These are phyloP conservation scores for Acacia acuminata DNA, from an alignment of 306 rosid species.

Conservation along the genomic window DNA sequence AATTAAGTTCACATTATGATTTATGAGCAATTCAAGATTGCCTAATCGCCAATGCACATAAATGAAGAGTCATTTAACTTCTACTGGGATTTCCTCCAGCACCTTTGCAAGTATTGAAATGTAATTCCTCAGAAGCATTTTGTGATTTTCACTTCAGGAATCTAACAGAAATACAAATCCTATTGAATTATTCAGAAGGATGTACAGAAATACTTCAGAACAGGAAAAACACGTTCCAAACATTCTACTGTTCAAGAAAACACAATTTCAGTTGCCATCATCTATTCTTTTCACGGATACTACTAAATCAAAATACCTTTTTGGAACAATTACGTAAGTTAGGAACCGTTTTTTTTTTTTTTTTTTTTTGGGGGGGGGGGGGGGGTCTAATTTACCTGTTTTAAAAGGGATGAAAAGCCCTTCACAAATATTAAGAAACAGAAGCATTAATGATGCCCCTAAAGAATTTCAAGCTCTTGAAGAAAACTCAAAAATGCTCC, in stretches of 20 bases:
- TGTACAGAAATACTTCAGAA: not conserved
- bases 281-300: not conserved
- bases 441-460: constrained; percentile 50
- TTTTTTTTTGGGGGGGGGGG: no score
- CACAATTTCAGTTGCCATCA: constrained; percentile 11
- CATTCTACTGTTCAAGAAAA: constrained; percentile 39
- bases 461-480: constrained; percentile 45
- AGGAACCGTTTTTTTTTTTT: not conserved
- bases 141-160: not conserved
- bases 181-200: not conserved
- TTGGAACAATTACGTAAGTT: constrained; percentile 12
- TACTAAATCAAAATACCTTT: constrained; percentile 7
- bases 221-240: not conserved
- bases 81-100: not conserved
- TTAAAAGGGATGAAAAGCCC: constrained; percentile 31
- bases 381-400: constrained; percentile 35
- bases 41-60: not conserved
- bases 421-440: constrained; percentile 22
- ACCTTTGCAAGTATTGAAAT: not conserved
- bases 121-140: not conserved
- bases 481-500: constrained; percentile 67
- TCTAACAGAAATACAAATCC: not conserved
- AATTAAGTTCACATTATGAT: not conserved
- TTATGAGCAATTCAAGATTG: not conserved
- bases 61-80: not conserved